Evolutionary conservation across 148 eudicot genomes (phyloP).

Genomic region (Dianthus caryophyllus): DNA sequence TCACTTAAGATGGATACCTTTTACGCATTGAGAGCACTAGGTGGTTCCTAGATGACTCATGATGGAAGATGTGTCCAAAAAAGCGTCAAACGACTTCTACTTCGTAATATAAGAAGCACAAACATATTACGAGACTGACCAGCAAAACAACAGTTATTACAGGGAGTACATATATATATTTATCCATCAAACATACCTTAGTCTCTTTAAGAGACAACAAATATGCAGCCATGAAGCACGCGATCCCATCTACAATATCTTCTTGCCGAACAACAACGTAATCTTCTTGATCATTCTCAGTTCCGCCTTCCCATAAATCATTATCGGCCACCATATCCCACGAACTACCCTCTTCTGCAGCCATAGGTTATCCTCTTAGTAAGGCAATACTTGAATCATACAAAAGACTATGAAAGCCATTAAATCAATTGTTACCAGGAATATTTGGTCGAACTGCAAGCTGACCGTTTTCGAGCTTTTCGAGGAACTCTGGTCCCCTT

Average conservation of each 20-base stretch:
- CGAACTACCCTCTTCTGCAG: constrained; percentile 74
- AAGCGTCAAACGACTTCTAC: no score
- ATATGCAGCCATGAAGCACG: constrained; percentile 89
- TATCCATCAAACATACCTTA: constrained; percentile 44
- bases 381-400: neutral
- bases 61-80: no score
- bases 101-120: no score
- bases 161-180: neutral
- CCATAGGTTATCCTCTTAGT: constrained; percentile 14
- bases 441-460: constrained; percentile 42
- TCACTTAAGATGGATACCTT: no score
- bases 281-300: constrained; percentile 60
- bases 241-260: constrained; percentile 92
- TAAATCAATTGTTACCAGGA: constrained; percentile 41
- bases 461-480: constrained; percentile 69
- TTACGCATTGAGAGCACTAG: no score
- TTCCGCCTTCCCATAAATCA: constrained; percentile 81
- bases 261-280: constrained; percentile 85
- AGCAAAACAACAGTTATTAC: no score
- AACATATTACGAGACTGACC: no score
- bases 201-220: constrained; percentile 77
- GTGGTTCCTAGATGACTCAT: no score
- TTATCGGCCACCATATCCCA: constrained; percentile 90
- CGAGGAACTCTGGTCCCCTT: constrained; percentile 65
- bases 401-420: constrained; percentile 3